Conservation (phyloP, 257 asterid species). For the Galeopsis tetrahit region DNA sequence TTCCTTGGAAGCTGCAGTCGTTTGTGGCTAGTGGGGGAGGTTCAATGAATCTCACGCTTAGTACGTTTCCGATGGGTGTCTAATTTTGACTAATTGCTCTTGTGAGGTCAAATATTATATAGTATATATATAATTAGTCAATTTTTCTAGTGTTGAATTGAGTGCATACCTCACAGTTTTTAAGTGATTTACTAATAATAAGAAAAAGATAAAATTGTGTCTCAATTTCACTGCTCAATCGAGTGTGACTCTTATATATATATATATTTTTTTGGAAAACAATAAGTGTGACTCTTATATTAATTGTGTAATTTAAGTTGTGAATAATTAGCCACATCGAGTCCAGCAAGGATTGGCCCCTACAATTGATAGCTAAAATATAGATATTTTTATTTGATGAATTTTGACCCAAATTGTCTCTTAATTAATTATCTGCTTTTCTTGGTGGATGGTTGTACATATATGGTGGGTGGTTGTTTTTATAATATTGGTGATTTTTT, state of each 20-base stretch:
- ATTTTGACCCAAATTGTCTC: neutral
- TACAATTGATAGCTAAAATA: conserved; percentile 32
- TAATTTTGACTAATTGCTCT: conserved; percentile 27
- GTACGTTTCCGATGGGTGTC: conserved; percentile 18
- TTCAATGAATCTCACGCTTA: conserved; percentile 41
- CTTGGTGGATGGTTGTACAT: neutral
- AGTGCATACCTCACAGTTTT: too few species aligned
- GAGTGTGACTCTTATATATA: too few species aligned
- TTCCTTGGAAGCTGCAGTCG: conserved; percentile 14
- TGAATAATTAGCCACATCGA: conserved; percentile 24
- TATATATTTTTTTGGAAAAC: too few species aligned
- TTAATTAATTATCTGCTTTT: neutral
- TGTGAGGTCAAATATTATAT: neutral
- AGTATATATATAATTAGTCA: too few species aligned
- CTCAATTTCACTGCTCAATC: too few species aligned
- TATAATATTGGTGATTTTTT: neutral
- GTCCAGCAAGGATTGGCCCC: conserved; percentile 33
- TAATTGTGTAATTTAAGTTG: conserved; percentile 10
- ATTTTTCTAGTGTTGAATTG: too few species aligned
- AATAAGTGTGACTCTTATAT: neutral
- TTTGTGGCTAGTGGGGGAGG: conserved; percentile 13
- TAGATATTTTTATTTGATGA: neutral
- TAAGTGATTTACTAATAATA: too few species aligned
- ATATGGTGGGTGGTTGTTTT: neutral
- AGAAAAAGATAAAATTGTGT: too few species aligned